These are phyloP conservation scores for Parsonsia alboflavescens DNA, from an alignment of 257 asterid species.

Conservation along the genomic window DNA sequence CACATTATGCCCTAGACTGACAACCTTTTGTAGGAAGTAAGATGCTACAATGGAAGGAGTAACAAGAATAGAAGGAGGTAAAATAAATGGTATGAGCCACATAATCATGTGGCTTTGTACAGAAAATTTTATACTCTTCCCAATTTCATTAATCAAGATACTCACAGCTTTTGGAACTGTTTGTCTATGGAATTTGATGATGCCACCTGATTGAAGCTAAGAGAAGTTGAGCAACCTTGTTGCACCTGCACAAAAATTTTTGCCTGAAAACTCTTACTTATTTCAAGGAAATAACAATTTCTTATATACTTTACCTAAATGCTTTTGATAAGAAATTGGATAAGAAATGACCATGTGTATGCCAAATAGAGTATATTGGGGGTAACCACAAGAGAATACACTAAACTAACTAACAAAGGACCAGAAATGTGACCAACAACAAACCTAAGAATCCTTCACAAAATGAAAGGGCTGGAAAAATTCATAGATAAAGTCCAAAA, in stretches of 20 bases:
- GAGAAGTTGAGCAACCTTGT: conserved; percentile 30
- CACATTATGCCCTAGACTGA: neutral
- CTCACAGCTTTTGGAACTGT: conserved; percentile 77
- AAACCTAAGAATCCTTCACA: neutral
- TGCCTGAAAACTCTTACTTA: neutral
- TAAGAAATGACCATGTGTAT: neutral
- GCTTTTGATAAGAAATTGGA: neutral
- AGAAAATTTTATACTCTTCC: neutral
- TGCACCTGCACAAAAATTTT: conserved; percentile 25
- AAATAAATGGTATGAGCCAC: neutral
- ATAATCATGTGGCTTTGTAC: neutral
- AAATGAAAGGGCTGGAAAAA: too few species aligned
- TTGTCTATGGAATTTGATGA: conserved; percentile 47
- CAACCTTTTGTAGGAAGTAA: conserved; percentile 3
- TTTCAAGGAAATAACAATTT: neutral
- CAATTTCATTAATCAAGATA: conserved; percentile 5
- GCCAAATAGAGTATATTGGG: too few species aligned
- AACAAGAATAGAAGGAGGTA: neutral
- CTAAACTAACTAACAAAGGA: neutral
- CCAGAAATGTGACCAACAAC: neutral
- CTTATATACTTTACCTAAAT: neutral
- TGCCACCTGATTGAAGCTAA: conserved; percentile 39
- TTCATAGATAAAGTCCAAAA: neutral
- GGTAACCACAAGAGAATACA: neutral
- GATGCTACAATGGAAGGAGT: neutral